A percentile compares a stretch with the other conserved stretches of the same genome.
Evolutionary conservation across 352 stramenopile genomes (phyloP).

Genomic region (Phytophthora aleatoria): DNA sequence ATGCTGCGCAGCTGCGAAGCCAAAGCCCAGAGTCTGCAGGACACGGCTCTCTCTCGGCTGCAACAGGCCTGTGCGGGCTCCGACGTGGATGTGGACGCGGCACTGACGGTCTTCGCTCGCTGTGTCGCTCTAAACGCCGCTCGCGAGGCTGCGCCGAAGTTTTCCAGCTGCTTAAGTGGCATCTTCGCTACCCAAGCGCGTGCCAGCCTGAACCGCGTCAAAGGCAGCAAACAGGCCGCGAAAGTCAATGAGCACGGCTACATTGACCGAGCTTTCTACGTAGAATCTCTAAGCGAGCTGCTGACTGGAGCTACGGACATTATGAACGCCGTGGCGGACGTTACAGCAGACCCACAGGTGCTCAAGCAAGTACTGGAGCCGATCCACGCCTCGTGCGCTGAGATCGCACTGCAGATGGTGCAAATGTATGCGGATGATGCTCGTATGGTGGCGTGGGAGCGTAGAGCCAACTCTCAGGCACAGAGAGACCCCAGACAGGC

Average conservation of each 20-base stretch:
- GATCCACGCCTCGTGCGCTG: constrained; percentile 62
- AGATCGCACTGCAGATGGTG: constrained; percentile 68
- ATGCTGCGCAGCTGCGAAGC: constrained; percentile 76
- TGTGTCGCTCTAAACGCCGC: constrained; percentile 52
- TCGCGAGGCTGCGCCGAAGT: constrained; percentile 29
- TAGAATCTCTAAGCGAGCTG: constrained; percentile 72
- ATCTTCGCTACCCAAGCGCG: constrained; percentile 65
- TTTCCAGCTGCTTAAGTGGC: constrained; percentile 49
- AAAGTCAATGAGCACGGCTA: constrained; percentile 82
- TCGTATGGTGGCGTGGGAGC: constrained; percentile 79
- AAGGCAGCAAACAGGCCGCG: constrained; percentile 52
- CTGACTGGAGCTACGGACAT: constrained; percentile 75
- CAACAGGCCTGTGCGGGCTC: constrained; percentile 40
- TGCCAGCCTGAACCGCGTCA: constrained; percentile 58
- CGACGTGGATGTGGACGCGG: constrained; percentile 56
- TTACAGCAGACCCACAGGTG: constrained; percentile 41
- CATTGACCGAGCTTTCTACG: constrained; percentile 84
- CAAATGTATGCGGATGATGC: constrained; percentile 77
- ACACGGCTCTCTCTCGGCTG: constrained; percentile 48
- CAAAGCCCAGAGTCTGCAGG: constrained; percentile 60
- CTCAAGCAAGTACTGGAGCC: constrained; percentile 54
- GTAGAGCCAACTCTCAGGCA: constrained; percentile 62
- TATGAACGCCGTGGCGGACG: constrained; percentile 81
- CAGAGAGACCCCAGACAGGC: constrained; percentile 39
- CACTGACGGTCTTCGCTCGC: constrained; percentile 55